A percentile compares a stretch with the other conserved stretches of the same genome.
Evolutionary conservation across 1,139 yeast species (phyloP).

Genomic region (Magnusiomyces ingens): DNA sequence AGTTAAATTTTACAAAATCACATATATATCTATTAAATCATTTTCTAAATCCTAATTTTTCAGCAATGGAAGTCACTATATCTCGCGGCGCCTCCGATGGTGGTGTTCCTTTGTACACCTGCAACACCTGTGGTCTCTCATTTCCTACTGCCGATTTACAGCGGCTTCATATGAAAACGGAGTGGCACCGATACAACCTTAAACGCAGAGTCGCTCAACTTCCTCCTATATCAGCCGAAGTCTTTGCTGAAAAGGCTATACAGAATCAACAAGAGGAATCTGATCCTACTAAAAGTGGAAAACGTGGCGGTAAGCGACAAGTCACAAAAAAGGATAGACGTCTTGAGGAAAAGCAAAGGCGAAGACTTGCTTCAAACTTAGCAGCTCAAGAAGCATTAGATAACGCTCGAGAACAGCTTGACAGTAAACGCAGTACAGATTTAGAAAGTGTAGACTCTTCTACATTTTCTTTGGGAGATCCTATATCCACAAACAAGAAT

Average conservation of each 20-base stretch:
- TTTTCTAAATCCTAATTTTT: too few relatives aligned
- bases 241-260: constrained; percentile 70
- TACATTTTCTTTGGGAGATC: constrained; percentile 59
- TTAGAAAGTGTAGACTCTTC: constrained; percentile 47
- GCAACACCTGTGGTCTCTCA: constrained; percentile 79
- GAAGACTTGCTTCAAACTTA: constrained; percentile 20
- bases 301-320: constrained; percentile 23
- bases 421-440: constrained; percentile 6
- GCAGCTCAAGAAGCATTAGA: constrained; percentile 12
- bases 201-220: constrained; percentile 85
- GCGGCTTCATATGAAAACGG: constrained; percentile 89
- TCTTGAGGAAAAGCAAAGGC: constrained; percentile 30
- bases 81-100: constrained; percentile 15
- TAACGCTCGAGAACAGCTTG: constrained; percentile 5
- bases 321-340: constrained; percentile 35
- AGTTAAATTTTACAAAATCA: too few relatives aligned
- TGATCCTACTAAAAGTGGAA: constrained; percentile 19
- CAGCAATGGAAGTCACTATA: constrained; percentile 15
- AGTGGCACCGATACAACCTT: constrained; percentile 91
- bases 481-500: constrained; percentile 32
- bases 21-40: too few relatives aligned
- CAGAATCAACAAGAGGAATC: constrained; percentile 44
- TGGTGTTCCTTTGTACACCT: constrained; percentile 43
- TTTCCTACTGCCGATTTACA: constrained; percentile 76
- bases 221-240: constrained; percentile 71